phyloP scores from a whole-genome alignment of 805 yeast genomes.

The Candida dajiaensis region DNA sequence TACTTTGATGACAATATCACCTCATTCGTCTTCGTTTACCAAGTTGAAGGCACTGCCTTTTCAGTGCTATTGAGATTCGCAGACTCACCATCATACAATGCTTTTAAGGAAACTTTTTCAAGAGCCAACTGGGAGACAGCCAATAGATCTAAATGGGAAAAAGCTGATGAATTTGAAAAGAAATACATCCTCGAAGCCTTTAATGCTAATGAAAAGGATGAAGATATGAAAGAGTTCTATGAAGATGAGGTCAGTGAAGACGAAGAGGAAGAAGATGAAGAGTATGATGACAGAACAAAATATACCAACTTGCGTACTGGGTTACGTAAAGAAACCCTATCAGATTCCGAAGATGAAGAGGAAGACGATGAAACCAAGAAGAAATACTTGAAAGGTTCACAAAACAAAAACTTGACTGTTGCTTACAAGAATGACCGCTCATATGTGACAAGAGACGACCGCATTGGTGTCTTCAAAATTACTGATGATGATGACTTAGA shows the following conservation, averaged over 20 bases:
- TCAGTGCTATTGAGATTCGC: conserved; percentile 63
- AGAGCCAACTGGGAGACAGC: conserved; percentile 55
- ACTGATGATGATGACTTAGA: conserved; percentile 45
- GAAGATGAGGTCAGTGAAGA: conserved; percentile 25
- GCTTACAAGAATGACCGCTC: conserved; percentile 68
- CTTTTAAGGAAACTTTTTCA: conserved; percentile 49
- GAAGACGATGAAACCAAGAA: conserved; percentile 28
- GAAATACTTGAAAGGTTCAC: conserved; percentile 27
- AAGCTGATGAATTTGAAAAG: conserved; percentile 37
- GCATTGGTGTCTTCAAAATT: conserved; percentile 73
- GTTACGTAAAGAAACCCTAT: conserved; percentile 14
- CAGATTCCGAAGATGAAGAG: conserved; percentile 34
- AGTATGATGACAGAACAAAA: conserved; percentile 25
- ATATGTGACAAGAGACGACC: conserved; percentile 73
- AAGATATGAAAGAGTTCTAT: conserved; percentile 25
- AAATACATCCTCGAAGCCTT: conserved; percentile 55
- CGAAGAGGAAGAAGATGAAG: conserved; percentile 30
- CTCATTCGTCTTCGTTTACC: conserved; percentile 63
- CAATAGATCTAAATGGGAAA: conserved; percentile 45
- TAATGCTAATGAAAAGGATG: conserved; percentile 33
- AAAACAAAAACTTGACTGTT: conserved; percentile 63
- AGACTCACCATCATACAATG: conserved; percentile 31
- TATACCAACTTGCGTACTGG: conserved; percentile 19
- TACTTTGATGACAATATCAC: conserved; percentile 50
- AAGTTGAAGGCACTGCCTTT: conserved; percentile 29